Conservation (phyloP, 495 filamentous ascomycete species). For the Xylaria venustula region DNA sequence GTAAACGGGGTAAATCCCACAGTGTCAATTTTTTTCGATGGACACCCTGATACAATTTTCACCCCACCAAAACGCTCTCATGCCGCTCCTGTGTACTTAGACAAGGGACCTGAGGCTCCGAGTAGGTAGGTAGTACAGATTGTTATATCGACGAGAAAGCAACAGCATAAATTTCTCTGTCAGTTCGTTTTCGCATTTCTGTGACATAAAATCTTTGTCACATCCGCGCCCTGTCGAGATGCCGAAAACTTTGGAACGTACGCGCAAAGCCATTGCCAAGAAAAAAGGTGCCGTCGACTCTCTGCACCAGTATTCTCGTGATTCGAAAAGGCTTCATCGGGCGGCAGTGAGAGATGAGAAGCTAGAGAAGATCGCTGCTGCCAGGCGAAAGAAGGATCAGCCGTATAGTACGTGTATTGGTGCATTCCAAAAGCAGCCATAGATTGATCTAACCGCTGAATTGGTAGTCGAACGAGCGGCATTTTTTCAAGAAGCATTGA, state of each 20-base stretch:
- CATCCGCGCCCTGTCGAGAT: constrained; percentile 43
- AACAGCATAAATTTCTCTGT: background rate
- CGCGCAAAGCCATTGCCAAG: constrained; percentile 81
- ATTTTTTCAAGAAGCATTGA: constrained; percentile 67
- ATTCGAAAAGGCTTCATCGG: constrained; percentile 69
- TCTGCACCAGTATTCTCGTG: constrained; percentile 80
- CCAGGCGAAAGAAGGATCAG: constrained; percentile 64
- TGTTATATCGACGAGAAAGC: background rate
- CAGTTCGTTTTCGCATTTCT: background rate
- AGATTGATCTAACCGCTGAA: background rate
- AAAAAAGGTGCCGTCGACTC: constrained; percentile 66
- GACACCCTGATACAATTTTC: background rate
- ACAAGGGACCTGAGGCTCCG: too few species aligned
- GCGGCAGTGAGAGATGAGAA: constrained; percentile 75
- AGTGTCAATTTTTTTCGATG: background rate
- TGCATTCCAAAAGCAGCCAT: background rate
- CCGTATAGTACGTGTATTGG: constrained; percentile 55
- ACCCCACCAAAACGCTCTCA: constrained; percentile 6
- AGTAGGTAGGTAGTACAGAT: background rate
- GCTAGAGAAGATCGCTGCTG: constrained; percentile 61
- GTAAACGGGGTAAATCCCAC: background rate
- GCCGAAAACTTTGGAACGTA: constrained; percentile 73
- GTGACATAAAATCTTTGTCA: background rate
- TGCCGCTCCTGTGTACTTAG: too few species aligned
- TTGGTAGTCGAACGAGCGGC: constrained; percentile 64